Conservation (phyloP, 2,329 filamentous ascomycete species). For the Claviceps purpurea region DNA sequence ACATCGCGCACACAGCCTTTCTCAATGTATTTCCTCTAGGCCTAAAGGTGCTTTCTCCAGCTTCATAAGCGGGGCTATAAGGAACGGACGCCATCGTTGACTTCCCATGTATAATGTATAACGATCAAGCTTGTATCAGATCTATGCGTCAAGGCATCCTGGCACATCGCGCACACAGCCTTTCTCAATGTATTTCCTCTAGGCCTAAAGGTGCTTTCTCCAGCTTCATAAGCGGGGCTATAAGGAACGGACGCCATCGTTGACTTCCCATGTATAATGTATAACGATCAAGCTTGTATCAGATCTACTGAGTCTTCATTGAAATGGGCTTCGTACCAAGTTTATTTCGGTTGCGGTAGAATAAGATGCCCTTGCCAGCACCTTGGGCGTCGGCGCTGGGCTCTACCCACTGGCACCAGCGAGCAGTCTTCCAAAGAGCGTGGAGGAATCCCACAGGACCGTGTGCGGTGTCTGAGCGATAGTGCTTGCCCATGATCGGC, state of each 20-base stretch:
- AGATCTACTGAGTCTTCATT: conserved; percentile 9
- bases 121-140: too few species aligned
- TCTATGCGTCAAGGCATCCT: too few species aligned
- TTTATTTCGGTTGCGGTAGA: conserved; percentile 92
- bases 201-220: too few species aligned
- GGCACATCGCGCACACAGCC: too few species aligned
- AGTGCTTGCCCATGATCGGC: conserved; percentile 88
- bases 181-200: too few species aligned
- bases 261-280: not conserved
- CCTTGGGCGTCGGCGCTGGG: conserved; percentile 69
- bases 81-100: conserved; percentile 1
- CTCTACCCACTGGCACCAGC: conserved; percentile 97
- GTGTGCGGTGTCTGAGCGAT: conserved; percentile 66
- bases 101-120: too few species aligned
- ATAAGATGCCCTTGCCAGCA: conserved; percentile 71
- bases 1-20: too few species aligned
- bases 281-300: too few species aligned
- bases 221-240: not conserved
- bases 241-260: conserved; percentile 1
- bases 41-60: too few species aligned
- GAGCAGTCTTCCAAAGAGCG: conserved; percentile 66
- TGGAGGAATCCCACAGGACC: conserved; percentile 73
- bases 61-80: not conserved
- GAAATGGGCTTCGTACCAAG: conserved; percentile 44
- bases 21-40: too few species aligned